phyloP scores from a whole-genome alignment of 2,329 filamentous ascomycete species.

The Aspergillus pseudoterreus region DNA sequence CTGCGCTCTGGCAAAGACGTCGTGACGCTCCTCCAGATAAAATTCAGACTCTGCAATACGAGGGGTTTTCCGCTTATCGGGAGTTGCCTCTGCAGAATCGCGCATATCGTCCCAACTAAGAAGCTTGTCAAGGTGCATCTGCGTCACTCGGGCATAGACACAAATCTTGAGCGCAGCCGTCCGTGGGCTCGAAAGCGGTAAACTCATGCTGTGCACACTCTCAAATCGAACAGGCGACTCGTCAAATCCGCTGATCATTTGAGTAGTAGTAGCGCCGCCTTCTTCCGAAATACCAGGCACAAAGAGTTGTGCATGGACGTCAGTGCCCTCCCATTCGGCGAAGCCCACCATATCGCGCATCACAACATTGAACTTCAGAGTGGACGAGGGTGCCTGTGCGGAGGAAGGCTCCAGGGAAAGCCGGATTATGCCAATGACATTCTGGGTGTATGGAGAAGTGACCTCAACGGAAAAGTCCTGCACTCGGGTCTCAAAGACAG shows the following conservation, averaged over 20 bases:
- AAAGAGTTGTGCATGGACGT: conserved; percentile 96
- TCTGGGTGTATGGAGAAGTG: conserved; percentile 85
- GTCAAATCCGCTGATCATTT: conserved; percentile 91
- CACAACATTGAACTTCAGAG: conserved; percentile 95
- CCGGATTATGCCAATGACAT: conserved; percentile 84
- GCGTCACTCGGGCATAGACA: conserved; percentile 84
- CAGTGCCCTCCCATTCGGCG: conserved; percentile 88
- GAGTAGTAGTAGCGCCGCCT: conserved; percentile 88
- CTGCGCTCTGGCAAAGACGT: conserved; percentile 83
- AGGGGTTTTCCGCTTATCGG: conserved; percentile 58
- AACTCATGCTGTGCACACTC: conserved; percentile 96
- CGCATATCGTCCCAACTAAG: conserved; percentile 99
- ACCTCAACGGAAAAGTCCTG: conserved; percentile 93
- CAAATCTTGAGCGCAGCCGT: conserved; percentile 77
- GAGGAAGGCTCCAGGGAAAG: conserved; percentile 90
- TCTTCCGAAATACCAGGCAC: conserved; percentile 86
- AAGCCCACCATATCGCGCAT: conserved; percentile 97
- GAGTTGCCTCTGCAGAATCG: conserved; percentile 59
- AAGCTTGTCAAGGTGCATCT: conserved; percentile 94
- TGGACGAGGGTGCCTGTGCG: conserved; percentile 85
- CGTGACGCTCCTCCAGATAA: conserved; percentile 88
- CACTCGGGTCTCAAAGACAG: conserved; percentile 90
- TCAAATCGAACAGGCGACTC: conserved; percentile 91
- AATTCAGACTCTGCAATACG: conserved; percentile 89
- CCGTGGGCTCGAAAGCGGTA: conserved; percentile 72